Evolutionary conservation across 202 grass and related monocot genomes (phyloP).

Genomic region (Tripidium arundinaceum): DNA sequence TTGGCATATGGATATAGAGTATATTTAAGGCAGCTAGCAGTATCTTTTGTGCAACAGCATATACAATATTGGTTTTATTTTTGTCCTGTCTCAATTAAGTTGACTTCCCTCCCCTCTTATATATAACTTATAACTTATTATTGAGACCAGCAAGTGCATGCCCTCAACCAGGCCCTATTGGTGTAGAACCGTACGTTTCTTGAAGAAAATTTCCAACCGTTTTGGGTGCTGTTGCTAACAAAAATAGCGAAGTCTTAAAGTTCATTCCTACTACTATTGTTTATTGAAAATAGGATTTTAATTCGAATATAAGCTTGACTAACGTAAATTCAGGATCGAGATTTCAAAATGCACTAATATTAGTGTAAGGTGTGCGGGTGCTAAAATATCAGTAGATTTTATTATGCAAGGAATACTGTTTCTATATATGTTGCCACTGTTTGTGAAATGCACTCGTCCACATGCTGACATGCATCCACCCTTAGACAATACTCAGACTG

Average conservation of each 20-base stretch:
- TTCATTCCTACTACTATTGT: too few relatives aligned
- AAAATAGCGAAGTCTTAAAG: too few relatives aligned
- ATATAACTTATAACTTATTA: neutral
- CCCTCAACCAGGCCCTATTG: neutral
- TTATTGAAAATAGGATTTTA: too few relatives aligned
- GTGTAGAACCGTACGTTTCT: too few relatives aligned
- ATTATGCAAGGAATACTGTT: too few relatives aligned
- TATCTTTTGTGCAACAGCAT: neutral
- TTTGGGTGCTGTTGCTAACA: too few relatives aligned
- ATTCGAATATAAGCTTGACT: too few relatives aligned
- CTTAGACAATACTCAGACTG: neutral
- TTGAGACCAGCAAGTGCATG: neutral
- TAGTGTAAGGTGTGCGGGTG: too few relatives aligned
- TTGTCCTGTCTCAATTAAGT: neutral
- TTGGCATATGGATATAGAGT: neutral
- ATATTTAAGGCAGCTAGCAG: neutral
- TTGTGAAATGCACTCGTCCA: neutral
- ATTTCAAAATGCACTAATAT: too few relatives aligned
- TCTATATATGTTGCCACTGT: neutral
- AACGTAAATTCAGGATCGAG: too few relatives aligned
- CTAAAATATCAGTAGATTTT: too few relatives aligned
- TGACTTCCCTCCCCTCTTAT: neutral
- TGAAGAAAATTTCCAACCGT: too few relatives aligned
- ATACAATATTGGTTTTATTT: neutral
- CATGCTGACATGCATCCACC: neutral